Percentiles rank a stretch among this genome's conserved stretches.
These are phyloP conservation scores for Acanthamoeba castellanii DNA, from an alignment of 208 protist species.

Conservation along the genomic window DNA sequence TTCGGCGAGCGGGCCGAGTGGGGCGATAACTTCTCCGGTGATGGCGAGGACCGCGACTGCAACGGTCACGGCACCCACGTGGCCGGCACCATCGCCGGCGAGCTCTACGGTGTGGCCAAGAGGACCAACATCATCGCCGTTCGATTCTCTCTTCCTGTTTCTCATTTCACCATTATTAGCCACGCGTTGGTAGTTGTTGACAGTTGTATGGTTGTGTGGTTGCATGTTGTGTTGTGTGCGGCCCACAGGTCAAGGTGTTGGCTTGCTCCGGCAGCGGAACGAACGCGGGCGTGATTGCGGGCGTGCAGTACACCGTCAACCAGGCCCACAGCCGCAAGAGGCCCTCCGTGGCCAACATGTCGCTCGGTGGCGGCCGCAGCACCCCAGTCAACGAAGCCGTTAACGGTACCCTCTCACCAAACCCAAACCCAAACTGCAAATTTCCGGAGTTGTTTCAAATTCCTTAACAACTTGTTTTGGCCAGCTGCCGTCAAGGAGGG, in stretches of 20 bases:
- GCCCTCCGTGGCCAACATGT: slow-evolving; percentile 75
- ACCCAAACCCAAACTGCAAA: too few species aligned
- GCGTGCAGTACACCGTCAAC: slow-evolving; percentile 68
- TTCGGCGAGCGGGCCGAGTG: slow-evolving; percentile 50
- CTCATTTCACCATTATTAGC: neutral
- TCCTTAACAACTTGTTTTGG: neutral
- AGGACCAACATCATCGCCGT: slow-evolving; percentile 63
- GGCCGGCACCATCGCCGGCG: slow-evolving; percentile 49
- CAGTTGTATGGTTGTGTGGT: too few species aligned
- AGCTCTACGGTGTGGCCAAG: slow-evolving; percentile 59
- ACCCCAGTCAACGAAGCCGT: slow-evolving; percentile 64
- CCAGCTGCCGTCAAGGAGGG: slow-evolving; percentile 60
- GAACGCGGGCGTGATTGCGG: slow-evolving; percentile 53
- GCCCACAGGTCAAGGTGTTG: slow-evolving; percentile 70
- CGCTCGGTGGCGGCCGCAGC: slow-evolving; percentile 67
- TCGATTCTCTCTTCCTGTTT: neutral
- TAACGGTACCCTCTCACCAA: neutral
- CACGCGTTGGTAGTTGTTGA: neutral
- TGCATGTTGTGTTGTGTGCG: too few species aligned
- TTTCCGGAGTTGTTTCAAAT: neutral
- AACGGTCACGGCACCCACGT: slow-evolving; percentile 80
- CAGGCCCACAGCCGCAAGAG: neutral
- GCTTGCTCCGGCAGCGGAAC: slow-evolving; percentile 51
- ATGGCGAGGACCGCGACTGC: neutral
- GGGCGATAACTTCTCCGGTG: slow-evolving; percentile 53